A percentile compares a stretch with the other conserved stretches of the same genome.
These are phyloP conservation scores for Termitomyces sp. DNA, from an alignment of 768 basidiomycete genomes.

Conservation along the genomic window DNA sequence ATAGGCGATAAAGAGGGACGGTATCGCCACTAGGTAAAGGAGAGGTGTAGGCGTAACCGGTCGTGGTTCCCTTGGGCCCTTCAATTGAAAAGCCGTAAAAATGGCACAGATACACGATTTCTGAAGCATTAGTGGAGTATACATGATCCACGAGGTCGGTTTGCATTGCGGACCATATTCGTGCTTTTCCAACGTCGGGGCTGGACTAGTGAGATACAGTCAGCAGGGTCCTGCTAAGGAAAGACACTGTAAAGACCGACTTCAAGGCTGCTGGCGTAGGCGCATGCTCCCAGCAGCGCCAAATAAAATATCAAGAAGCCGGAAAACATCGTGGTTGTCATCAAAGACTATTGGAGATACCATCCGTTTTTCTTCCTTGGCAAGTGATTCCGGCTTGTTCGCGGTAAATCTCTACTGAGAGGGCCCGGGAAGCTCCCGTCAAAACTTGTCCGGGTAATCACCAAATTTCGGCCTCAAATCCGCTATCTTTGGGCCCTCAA, in stretches of 20 bases:
- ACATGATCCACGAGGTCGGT: constrained; percentile 19
- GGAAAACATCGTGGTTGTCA: neutral
- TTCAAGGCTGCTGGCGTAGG: neutral
- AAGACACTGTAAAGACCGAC: neutral
- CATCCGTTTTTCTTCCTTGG: no score
- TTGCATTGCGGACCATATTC: constrained; percentile 19
- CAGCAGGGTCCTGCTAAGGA: neutral
- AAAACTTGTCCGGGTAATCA: no score
- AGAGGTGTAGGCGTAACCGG: constrained; percentile 15
- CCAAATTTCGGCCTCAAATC: no score
- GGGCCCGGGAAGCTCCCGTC: no score
- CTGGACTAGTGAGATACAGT: constrained; percentile 4
- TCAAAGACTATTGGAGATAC: neutral
- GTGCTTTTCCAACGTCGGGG: constrained; percentile 11
- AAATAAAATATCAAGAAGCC: neutral
- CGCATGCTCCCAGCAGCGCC: neutral
- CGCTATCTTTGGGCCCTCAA: no score
- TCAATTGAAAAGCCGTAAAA: constrained; percentile 19
- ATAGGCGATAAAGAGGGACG: constrained; percentile 17
- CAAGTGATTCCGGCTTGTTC: no score
- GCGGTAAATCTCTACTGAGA: no score
- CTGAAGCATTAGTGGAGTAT: constrained; percentile 16
- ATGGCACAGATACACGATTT: constrained; percentile 15
- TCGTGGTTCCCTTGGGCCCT: constrained; percentile 15
- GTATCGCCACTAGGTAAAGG: constrained; percentile 9